Evolutionary conservation across 257 asterid species (phyloP), one percentile per base, ranked within the genome.

Genomic region (Solanum chiquidenum): DNA sequence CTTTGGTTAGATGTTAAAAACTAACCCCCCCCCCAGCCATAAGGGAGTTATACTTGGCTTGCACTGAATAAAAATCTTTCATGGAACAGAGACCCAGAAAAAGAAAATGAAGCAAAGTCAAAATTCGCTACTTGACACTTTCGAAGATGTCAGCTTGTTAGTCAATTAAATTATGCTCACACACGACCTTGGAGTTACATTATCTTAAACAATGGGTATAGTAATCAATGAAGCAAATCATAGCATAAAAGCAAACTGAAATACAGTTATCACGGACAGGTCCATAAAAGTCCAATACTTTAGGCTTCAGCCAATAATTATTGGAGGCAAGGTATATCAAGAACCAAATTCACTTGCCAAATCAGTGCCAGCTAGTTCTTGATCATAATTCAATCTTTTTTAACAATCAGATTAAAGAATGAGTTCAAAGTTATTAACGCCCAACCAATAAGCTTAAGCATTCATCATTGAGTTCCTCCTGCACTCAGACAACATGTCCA

Each of bases 401-500:
- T 31, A 86, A 69, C 8, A 69, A 68, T 86, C 87, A 29, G 12
- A 69, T 34, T 3, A 35, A 42, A 68, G 21, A 69, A 55, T 6
- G 58, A 86, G n/a, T 74, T 40, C 49, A 44, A 86, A 44, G 35
- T 27, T 69, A 29, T 18, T 29, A 40, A 46, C 11, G 8, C 52
- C 5, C 60, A 66, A 66, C 11, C 87, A 85, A 85, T 5, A 85
- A n/a, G 49, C 83, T 85, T 85, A 89, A 2, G 87, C 89, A 69
- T 73, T 71, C 82, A 86, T 44, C 58, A 64, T 73, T 13, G 91
- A 83, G 87, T 71, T 89, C 72, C 87, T 79, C 84, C 80, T 87
- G 87, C 91, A 89, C 46, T 89, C 87, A 11, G 90, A 87, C 79
- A 89, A 38, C 87, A 87, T 80, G 33, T 87, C 88, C 91, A 85